Conservation (phyloP, 2,329 filamentous ascomycete genomes). For the Fusarium sublunatum region DNA sequence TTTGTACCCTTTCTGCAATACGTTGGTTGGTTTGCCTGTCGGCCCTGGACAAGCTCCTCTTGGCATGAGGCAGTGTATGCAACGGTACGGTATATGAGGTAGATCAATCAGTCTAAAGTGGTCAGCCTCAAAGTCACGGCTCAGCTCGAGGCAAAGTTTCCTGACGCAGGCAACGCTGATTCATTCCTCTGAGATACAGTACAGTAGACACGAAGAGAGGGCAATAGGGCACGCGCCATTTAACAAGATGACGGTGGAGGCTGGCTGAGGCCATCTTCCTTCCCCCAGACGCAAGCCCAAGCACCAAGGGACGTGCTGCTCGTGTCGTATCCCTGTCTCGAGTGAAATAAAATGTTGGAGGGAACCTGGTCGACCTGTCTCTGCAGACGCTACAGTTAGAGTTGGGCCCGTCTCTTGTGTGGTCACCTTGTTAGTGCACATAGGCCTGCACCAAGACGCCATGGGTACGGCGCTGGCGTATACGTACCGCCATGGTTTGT, state of each 20-base stretch:
- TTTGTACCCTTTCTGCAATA: background rate
- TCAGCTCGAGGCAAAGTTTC: slow-evolving; percentile 21
- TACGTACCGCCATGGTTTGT: slow-evolving; percentile 19
- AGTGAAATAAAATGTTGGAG: background rate
- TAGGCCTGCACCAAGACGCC: slow-evolving; percentile 19
- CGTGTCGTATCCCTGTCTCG: slow-evolving; percentile 33
- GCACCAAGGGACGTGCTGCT: slow-evolving; percentile 5
- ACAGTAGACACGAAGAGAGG: background rate
- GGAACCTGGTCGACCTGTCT: slow-evolving; percentile 26
- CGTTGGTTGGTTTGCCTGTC: slow-evolving; percentile 7
- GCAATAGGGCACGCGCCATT: slow-evolving; percentile 45
- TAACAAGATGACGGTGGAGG: slow-evolving; percentile 24
- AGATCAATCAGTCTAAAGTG: background rate
- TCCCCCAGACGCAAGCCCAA: too few species aligned
- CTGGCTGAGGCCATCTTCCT: slow-evolving; percentile 16
- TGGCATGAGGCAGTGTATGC: slow-evolving; percentile 27
- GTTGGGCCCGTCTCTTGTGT: slow-evolving; percentile 38
- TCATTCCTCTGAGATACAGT: background rate
- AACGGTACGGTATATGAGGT: slow-evolving; percentile 11
- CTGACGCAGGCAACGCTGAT: slow-evolving; percentile 4
- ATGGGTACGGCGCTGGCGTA: slow-evolving; percentile 8
- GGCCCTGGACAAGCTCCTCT: slow-evolving; percentile 22
- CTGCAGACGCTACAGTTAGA: slow-evolving; percentile 32
- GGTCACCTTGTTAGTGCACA: slow-evolving; percentile 8
- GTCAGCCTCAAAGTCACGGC: slow-evolving; percentile 37